Base-by-base conservation (phyloP, 1,284 basidiomycete species). In the Ceratobasidium sp. region DNA sequence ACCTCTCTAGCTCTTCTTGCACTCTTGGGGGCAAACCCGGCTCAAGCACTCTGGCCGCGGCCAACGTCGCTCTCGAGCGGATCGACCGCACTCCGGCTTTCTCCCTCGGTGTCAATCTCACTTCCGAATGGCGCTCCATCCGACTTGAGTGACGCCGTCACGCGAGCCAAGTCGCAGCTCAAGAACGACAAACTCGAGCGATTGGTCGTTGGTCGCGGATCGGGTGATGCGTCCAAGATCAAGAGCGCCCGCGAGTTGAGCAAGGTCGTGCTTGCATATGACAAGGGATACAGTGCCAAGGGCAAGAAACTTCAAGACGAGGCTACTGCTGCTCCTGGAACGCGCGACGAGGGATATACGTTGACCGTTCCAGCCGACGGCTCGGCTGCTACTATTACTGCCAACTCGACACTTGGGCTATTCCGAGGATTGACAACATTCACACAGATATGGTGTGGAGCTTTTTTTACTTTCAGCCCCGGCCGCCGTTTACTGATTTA, bases 401-500 rank as follows among this genome's bases (percentile, higher is more conserved):
- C 94, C 1, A 88, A 87, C 73, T 89, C 91, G 43, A 87, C 92
- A 0, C 81, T 97, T 23, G 94, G 94, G 0, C 81, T 95, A 14
- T 87, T 89, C 72, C 84, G 95, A 65, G 96, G 93, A 0, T 80
- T 97, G 74, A 90, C 92, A 30, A 95, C 93, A 0, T 94, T 97
- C 79, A 82, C 84, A 45, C 93, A 96, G 81, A 80, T 97, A 41
- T 80, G 83, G 60, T 70, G 21, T 84, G 82, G 75, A 72, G 74
- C 2, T 74, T 80, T 1, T 76, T 77, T 23, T 16, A 34, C 26
- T 28, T 46, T 23, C 5, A 14, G 41, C 36, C 28, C 16, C 39
- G 23, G 28, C 30, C 3, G 26, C 30, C 23, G 43, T 23, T 61
- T 18, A 59, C 34, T 61, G 41, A 61, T 65, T 74, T 60, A 71